Evolutionary conservation across 2,329 filamentous ascomycete genomes (phyloP), one percentile per base, ranked within the genome.

Genomic region (Exophiala lecanii-corni): DNA sequence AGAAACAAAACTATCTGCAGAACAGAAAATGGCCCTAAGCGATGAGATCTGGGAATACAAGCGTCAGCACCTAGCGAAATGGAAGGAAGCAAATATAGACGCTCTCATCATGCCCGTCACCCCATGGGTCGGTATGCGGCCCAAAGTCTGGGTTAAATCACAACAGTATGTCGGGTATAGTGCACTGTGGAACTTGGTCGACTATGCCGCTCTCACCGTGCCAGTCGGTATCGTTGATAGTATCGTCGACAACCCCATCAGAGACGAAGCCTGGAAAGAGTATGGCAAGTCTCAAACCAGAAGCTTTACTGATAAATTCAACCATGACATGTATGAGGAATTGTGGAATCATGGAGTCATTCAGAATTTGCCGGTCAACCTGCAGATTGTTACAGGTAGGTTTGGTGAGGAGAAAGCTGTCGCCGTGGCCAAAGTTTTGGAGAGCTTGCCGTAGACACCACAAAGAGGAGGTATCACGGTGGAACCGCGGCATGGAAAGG

Each of bases 301-400:
- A 9, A 62, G 59, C 45, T 53, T 51, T 2, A 49, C 57, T 25
- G 59, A 64, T 41, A 51, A 53, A 30, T 63, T 60, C 39, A 64
- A 64, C 45, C 55, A 63, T 39, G 39, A 50, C 26, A 59, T 61
- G 39, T 64, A 61, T 61, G 41, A 57, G 38, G 45, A 48, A 10
- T 10, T 38, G 32, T 43, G 49, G 30, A 25, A 64, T 61, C 2
- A 57, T 55, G 4, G 58, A 64, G 35, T 64, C 61, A 5, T 70
- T 66, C 39, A 52, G 23, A 63, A 62, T 39, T 62, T 67, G 19
- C 69, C 68, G 3, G 59, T 71, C 13, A 62, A 62, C 35, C 55
- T 71, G 47, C 69, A 57, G 44, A 28, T 56, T 31, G 48, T 55
- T 2, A 50, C 41, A n/a, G 43, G 48, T 4, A 41, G 46, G 16